Conservation (phyloP, 495 filamentous ascomycete species). For the Glonium stellatum region DNA sequence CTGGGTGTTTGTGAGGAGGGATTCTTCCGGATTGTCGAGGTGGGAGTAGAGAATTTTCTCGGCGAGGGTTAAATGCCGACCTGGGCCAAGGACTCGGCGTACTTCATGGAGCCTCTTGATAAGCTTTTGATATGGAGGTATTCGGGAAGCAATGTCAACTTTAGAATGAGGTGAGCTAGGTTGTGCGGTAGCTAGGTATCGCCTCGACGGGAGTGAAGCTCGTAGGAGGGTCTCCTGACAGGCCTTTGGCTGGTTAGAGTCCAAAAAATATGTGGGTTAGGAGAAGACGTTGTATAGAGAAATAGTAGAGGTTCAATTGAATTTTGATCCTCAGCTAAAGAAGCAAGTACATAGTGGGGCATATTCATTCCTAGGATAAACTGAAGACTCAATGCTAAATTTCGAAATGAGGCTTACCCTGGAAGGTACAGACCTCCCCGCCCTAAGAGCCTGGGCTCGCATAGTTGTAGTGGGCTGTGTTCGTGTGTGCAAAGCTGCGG, state of each 20-base stretch:
- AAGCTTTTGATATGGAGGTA: constrained; percentile 60
- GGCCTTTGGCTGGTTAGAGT: constrained; percentile 1
- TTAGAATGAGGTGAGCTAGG: constrained; percentile 5
- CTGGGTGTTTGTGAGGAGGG: constrained; percentile 67
- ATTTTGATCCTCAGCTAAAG: neutral
- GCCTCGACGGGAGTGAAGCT: neutral
- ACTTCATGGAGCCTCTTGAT: constrained; percentile 55
- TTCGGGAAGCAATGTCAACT: constrained; percentile 42
- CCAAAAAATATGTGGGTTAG: too few relatives aligned
- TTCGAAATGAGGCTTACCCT: constrained; percentile 10
- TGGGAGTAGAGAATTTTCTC: constrained; percentile 99
- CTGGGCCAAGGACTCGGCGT: constrained; percentile 60
- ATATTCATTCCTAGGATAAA: neutral
- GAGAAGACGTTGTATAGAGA: too few relatives aligned
- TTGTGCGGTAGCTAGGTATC: constrained; percentile 27
- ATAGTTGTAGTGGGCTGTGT: neutral
- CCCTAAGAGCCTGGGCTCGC: constrained; percentile 12
- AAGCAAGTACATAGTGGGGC: neutral
- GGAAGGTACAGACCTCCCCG: constrained; percentile 5
- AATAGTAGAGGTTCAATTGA: too few relatives aligned
- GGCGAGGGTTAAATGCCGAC: constrained; percentile 70
- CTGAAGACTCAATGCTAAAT: neutral
- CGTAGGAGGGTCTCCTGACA: constrained; percentile 4
- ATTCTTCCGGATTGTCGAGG: constrained; percentile 78
- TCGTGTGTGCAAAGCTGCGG: neutral